phyloP scores from a whole-genome alignment of 2,329 filamentous ascomycete species.

The Claviceps africana region DNA sequence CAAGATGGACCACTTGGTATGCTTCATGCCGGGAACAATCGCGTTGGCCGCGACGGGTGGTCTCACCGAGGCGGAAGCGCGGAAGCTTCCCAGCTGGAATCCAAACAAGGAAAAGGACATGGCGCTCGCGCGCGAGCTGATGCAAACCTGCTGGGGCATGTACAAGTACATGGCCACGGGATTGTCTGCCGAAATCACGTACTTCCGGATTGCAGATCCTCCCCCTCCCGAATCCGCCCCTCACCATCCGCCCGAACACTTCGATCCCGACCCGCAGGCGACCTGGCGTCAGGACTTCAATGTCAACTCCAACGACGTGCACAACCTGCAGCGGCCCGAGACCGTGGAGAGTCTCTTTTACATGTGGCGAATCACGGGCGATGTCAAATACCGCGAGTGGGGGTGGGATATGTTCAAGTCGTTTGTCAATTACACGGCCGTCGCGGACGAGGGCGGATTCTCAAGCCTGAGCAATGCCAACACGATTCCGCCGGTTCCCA shows the following conservation, averaged over 20 bases:
- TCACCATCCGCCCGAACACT: slow-evolving; percentile 32
- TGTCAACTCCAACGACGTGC: slow-evolving; percentile 68
- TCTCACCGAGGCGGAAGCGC: slow-evolving; percentile 58
- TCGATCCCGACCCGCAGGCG: slow-evolving; percentile 38
- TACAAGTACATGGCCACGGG: slow-evolving; percentile 84
- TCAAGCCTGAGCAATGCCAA: slow-evolving; percentile 68
- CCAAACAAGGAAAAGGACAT: slow-evolving; percentile 76
- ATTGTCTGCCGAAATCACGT: slow-evolving; percentile 86
- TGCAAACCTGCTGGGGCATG: slow-evolving; percentile 96
- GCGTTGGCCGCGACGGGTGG: slow-evolving; percentile 78
- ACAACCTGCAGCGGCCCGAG: slow-evolving; percentile 91
- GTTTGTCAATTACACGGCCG: slow-evolving; percentile 74
- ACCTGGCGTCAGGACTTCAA: slow-evolving; percentile 65
- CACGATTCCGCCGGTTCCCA: slow-evolving; percentile 48
- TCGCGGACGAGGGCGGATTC: slow-evolving; percentile 66
- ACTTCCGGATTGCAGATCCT: slow-evolving; percentile 65
- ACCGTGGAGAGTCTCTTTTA: slow-evolving; percentile 95
- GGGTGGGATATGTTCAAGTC: slow-evolving; percentile 97
- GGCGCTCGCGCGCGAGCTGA: slow-evolving; percentile 73
- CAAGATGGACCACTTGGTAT: slow-evolving; percentile 97
- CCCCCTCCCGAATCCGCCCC: slow-evolving; percentile 44
- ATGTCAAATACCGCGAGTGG: slow-evolving; percentile 82
- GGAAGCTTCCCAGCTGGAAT: slow-evolving; percentile 58
- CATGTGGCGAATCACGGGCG: slow-evolving; percentile 96
- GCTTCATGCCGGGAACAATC: slow-evolving; percentile 94